phyloP scores from a whole-genome alignment of 805 yeast genomes.

The Jamesozyma lodderae region DNA sequence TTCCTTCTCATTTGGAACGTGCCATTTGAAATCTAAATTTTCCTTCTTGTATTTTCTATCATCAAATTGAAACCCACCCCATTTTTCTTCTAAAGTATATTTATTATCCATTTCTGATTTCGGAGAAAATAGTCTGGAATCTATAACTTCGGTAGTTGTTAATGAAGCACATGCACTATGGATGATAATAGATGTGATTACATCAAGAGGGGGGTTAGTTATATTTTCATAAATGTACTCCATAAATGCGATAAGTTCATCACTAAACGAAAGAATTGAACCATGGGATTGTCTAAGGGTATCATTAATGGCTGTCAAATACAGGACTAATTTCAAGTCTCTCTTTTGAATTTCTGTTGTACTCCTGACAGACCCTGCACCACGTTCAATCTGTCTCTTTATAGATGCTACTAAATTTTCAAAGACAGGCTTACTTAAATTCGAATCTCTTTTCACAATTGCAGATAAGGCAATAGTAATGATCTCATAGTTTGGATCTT shows the following conservation, averaged over 20 bases:
- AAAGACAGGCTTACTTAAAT: slow-evolving; percentile 22
- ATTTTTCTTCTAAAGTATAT: slow-evolving; percentile 37
- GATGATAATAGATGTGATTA: slow-evolving; percentile 51
- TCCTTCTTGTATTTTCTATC: slow-evolving; percentile 39
- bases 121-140: slow-evolving; percentile 41
- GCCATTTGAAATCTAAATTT: slow-evolving; percentile 63
- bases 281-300: slow-evolving; percentile 58
- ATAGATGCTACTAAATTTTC: slow-evolving; percentile 35
- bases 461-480: slow-evolving; percentile 67
- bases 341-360: slow-evolving; percentile 60
- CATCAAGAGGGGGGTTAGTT: slow-evolving; percentile 48
- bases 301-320: slow-evolving; percentile 60
- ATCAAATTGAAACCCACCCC: slow-evolving; percentile 71
- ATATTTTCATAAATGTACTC: slow-evolving; percentile 24
- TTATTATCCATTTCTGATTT: slow-evolving; percentile 32
- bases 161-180: slow-evolving; percentile 59
- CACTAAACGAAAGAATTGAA: slow-evolving; percentile 35
- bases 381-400: slow-evolving; percentile 57
- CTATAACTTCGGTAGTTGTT: slow-evolving; percentile 53
- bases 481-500: slow-evolving; percentile 52
- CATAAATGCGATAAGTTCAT: slow-evolving; percentile 37
- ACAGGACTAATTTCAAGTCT: slow-evolving; percentile 69
- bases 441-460: slow-evolving; percentile 49
- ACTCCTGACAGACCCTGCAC: slow-evolving; percentile 72
- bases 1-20: slow-evolving; percentile 50